Evolutionary conservation across 352 stramenopile species (phyloP), one percentile per base, ranked within the genome.

Genomic region (Globisporangium canariense): DNA sequence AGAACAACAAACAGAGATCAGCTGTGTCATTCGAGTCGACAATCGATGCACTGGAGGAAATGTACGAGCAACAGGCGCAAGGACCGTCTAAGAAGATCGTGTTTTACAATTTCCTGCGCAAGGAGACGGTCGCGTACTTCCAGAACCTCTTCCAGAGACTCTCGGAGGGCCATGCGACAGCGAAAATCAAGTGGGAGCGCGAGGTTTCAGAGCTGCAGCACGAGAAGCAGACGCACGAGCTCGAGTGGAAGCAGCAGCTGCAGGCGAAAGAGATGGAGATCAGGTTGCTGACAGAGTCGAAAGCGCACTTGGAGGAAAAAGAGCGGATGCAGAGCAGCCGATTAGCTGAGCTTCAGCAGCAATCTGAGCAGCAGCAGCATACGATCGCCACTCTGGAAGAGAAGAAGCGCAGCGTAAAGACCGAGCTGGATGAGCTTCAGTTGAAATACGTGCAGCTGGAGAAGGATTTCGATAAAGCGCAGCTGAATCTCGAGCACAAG

Each of bases 41-140:
- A 16, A 71, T 94, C 63, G 59, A 79, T 40, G 53, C 71, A 1
- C 52, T 92, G 25, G 83, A 90, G 67, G 52, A 70, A 7, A 50
- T 72, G 8, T 94, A 94, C 64, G 81, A 94, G 30, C 60, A 62
- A 2, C 66, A 76, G 32, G 86, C 83, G 47, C 76, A 77, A 4
- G 83, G 86, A 7, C 83, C 86, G 36, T 76, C 86, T 5, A 88
- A 88, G 65, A 92, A 89, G 55, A 77, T 80, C 32, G 69, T 71
- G 0, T 82, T 93, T 32, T 83, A 89, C 65, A 72, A 86, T 36
- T 94, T 93, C 68, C 51, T 92, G 0, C 76, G 83, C 28, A 58
- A 69, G 14, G 82, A 93, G 28, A 67, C 73, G 22, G 40, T 90
- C 1, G 54, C 59, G 8, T 88, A 90, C 30, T 77, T 85, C 61